phyloP scores from a whole-genome alignment of 2,329 filamentous ascomycete genomes.

The Pseudocercospora crystallina region DNA sequence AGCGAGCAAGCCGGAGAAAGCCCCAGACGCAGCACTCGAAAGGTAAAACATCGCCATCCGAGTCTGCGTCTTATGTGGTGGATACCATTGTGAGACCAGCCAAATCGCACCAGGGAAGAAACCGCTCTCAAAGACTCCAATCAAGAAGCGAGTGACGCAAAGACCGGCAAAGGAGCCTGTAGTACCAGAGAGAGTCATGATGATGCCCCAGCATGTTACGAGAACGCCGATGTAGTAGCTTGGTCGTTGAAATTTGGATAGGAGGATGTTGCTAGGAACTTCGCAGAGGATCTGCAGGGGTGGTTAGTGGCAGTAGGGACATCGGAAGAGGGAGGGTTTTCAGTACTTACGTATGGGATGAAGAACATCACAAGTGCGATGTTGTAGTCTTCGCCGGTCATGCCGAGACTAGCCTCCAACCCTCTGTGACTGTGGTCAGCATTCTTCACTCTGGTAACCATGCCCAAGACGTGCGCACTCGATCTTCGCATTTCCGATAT shows the following conservation, averaged over 20 bases:
- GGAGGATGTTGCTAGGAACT: constrained; percentile 25
- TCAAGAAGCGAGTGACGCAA: constrained; percentile 76
- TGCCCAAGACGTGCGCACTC: constrained; percentile 28
- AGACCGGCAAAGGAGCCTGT: constrained; percentile 72
- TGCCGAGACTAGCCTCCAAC: constrained; percentile 46
- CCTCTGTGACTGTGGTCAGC: constrained; percentile 29
- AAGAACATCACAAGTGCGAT: constrained; percentile 55
- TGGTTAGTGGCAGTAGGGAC: constrained; percentile 17
- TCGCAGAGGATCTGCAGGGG: constrained; percentile 29
- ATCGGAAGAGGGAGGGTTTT: constrained; percentile 31
- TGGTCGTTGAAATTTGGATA: constrained; percentile 38
- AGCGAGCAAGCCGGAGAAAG: constrained; percentile 28
- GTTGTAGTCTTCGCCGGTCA: constrained; percentile 50
- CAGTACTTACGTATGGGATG: constrained; percentile 42
- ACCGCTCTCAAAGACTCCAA: constrained; percentile 70
- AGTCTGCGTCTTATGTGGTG: constrained; percentile 21
- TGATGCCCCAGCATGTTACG: constrained; percentile 23
- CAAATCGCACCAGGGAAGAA: constrained; percentile 51
- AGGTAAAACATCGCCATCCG: constrained; percentile 25
- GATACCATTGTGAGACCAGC: constrained; percentile 28
- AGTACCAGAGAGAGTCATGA: constrained; percentile 50
- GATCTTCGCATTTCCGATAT: constrained; percentile 55
- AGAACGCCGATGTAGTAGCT: constrained; percentile 29
- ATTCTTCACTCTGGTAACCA: not conserved
- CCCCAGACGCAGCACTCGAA: constrained; percentile 22